Percentiles rank a stretch among this genome's conserved stretches.
Evolutionary conservation across 2,329 filamentous ascomycete genomes (phyloP).

Genomic region (Fusarium penzigii): DNA sequence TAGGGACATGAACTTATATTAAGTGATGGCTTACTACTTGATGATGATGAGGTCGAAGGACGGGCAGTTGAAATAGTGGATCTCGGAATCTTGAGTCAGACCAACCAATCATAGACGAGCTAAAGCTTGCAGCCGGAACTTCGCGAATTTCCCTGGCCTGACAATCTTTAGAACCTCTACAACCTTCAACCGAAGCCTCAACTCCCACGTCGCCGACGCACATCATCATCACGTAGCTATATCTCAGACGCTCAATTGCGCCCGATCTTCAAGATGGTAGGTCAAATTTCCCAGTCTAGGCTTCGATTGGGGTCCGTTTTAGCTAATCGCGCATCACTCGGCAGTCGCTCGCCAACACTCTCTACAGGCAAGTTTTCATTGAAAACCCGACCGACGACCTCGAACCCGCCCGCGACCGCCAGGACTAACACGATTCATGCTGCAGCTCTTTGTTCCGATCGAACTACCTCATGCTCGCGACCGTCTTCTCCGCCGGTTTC

Average conservation of each 20-base stretch:
- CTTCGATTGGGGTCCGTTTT: conserved; percentile 4
- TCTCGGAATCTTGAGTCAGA: conserved; percentile 12
- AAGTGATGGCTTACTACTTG: not conserved
- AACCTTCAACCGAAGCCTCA: conserved; percentile 30
- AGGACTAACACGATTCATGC: conserved; percentile 25
- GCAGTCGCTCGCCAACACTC: conserved; percentile 39
- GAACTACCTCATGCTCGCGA: conserved; percentile 85
- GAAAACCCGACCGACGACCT: conserved; percentile 11
- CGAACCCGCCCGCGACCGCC: conserved; percentile 12
- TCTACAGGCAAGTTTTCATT: conserved; percentile 42
- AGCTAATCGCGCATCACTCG: conserved; percentile 38
- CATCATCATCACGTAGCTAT: conserved; percentile 26
- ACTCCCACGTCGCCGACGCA: conserved; percentile 29
- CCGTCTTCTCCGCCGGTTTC: conserved; percentile 86
- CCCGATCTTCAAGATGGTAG: conserved; percentile 40
- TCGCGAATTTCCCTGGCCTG: conserved; percentile 38
- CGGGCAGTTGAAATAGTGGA: conserved; percentile 18
- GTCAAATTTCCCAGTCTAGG: conserved; percentile 3
- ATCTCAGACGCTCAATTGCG: conserved; percentile 33
- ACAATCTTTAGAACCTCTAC: conserved; percentile 34
- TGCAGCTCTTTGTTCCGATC: conserved; percentile 78
- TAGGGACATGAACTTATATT: conserved; percentile 33
- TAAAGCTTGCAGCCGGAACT: conserved; percentile 34
- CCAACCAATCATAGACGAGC: conserved; percentile 33
- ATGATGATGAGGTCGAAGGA: not conserved